A percentile compares a stretch with the other conserved stretches of the same genome.
These are phyloP conservation scores for Neopestalotiopsis sp. DNA, from an alignment of 2,329 filamentous ascomycete species.

Conservation along the genomic window DNA sequence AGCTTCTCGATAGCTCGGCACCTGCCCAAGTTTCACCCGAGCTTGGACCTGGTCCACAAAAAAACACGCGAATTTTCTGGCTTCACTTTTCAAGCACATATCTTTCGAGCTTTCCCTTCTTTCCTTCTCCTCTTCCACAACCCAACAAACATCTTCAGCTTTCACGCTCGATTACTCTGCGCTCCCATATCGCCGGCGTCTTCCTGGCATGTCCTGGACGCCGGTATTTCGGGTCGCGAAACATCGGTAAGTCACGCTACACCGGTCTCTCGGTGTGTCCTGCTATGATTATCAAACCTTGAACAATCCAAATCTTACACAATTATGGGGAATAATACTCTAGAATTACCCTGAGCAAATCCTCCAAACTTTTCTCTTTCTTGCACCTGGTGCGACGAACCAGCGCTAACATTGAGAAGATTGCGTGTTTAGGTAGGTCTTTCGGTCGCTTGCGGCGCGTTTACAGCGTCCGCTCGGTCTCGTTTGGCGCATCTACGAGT, in stretches of 20 bases:
- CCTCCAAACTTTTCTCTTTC: neutral
- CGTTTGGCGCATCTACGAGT: neutral
- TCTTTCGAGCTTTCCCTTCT: constrained; percentile 6
- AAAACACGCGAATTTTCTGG: constrained; percentile 19
- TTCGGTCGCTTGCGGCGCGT: neutral
- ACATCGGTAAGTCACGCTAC: constrained; percentile 15
- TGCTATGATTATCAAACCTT: constrained; percentile 50
- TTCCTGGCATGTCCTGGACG: neutral
- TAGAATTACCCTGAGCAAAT: constrained; percentile 63
- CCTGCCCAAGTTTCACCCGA: neutral
- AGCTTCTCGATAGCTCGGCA: neutral
- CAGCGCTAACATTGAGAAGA: constrained; percentile 22
- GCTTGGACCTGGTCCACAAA: constrained; percentile 15
- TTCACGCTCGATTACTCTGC: neutral
- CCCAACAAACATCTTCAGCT: neutral
- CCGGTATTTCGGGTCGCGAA: neutral
- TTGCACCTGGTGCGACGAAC: neutral
- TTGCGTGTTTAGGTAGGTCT: neutral
- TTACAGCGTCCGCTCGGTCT: neutral
- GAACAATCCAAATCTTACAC: constrained; percentile 71
- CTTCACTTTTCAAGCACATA: constrained; percentile 10
- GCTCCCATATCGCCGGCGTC: neutral
- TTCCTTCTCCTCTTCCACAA: constrained; percentile 2
- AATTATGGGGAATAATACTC: constrained; percentile 59
- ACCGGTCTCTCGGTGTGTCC: constrained; percentile 20